Conservation (phyloP, 1,139 yeast genomes). For the Geotrichum europaeum region DNA sequence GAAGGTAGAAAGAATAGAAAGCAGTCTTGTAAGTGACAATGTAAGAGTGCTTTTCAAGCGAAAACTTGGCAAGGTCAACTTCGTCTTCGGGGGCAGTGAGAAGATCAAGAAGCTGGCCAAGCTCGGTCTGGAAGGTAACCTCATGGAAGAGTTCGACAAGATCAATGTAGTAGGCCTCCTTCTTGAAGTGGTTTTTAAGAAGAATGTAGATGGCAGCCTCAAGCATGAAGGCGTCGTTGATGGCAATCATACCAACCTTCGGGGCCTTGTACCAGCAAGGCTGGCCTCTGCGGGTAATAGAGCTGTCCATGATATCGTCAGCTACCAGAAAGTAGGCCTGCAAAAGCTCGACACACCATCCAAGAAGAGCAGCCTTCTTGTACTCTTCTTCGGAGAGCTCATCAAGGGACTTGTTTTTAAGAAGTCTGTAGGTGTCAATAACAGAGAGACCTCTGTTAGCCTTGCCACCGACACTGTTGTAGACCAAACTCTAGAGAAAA, state of each 20-base stretch:
- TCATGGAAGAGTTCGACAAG: constrained; percentile 76
- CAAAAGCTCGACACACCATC: constrained; percentile 91
- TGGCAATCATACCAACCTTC: constrained; percentile 85
- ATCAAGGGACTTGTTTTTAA: constrained; percentile 56
- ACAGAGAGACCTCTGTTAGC: constrained; percentile 95
- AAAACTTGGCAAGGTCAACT: constrained; percentile 82
- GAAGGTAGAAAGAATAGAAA: constrained; percentile 92
- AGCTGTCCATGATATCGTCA: constrained; percentile 97
- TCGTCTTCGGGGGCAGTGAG: constrained; percentile 95
- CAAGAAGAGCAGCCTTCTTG: constrained; percentile 79
- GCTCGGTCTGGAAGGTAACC: constrained; percentile 94
- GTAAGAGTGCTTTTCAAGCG: constrained; percentile 84
- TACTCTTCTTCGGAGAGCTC: constrained; percentile 65
- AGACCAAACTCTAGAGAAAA: constrained; percentile 46
- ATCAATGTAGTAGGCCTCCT: constrained; percentile 79
- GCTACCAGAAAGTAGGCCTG: constrained; percentile 97
- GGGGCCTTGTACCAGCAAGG: constrained; percentile 91
- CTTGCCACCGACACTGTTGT: constrained; percentile 96
- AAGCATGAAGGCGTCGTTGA: constrained; percentile 94
- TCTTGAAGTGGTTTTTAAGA: constrained; percentile 81
- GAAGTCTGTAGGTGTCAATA: constrained; percentile 80
- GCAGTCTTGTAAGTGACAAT: constrained; percentile 97
- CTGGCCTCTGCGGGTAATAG: constrained; percentile 96
- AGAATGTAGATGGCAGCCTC: constrained; percentile 91
- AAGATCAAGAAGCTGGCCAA: constrained; percentile 91